Conservation (phyloP, 2,329 filamentous ascomycete species). For the Calonectria henricotiae region DNA sequence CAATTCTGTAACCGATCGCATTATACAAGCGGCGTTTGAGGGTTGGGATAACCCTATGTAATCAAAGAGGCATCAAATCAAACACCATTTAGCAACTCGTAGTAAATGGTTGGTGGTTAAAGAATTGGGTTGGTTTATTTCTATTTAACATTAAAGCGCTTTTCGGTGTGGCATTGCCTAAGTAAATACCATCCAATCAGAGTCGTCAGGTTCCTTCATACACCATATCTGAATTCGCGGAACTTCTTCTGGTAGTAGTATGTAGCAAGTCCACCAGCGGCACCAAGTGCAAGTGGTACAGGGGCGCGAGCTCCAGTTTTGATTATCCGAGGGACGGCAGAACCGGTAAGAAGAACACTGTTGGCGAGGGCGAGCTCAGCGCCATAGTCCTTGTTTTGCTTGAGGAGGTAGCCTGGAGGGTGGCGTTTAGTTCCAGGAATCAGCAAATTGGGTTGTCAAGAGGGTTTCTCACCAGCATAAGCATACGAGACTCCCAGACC, state of each 20-base stretch:
- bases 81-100: too few species aligned
- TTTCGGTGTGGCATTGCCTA: neutral
- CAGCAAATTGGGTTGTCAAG: neutral
- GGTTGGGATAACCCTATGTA: too few species aligned
- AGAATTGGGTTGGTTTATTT: neutral
- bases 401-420: conserved; percentile 59
- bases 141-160: neutral
- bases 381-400: conserved; percentile 62
- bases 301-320: conserved; percentile 60
- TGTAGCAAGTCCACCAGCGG: conserved; percentile 57
- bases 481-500: conserved; percentile 51
- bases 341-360: conserved; percentile 59
- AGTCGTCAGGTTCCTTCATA: neutral
- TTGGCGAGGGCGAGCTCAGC: conserved; percentile 61
- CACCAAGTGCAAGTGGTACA: conserved; percentile 57
- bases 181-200: neutral
- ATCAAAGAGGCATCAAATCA: too few species aligned
- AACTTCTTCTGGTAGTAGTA: conserved; percentile 63
- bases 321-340: conserved; percentile 59
- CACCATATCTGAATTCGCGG: conserved; percentile 58
- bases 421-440: neutral
- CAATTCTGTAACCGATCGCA: neutral
- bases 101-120: neutral
- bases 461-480: conserved; percentile 44
- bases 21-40: too few species aligned